Conservation (phyloP, 2,329 filamentous ascomycete genomes). For the Ascomycota sp. region DNA sequence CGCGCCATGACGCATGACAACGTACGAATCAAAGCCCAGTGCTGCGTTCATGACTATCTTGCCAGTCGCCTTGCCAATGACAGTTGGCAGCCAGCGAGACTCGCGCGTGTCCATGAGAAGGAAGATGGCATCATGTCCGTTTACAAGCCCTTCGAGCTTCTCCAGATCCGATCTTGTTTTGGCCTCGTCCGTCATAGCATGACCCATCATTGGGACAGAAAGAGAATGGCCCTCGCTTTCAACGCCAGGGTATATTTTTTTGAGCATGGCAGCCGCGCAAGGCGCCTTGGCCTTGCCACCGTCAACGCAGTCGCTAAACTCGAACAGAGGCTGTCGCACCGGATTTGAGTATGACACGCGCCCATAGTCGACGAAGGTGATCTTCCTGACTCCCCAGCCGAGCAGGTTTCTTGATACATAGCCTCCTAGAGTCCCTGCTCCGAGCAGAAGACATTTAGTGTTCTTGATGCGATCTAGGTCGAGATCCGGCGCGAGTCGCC, state of each 20-base stretch:
- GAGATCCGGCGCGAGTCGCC: constrained; percentile 76
- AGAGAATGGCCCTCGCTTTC: constrained; percentile 60
- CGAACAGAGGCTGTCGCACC: constrained; percentile 79
- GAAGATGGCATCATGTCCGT: constrained; percentile 78
- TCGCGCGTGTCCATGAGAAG: constrained; percentile 94
- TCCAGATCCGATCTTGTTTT: constrained; percentile 54
- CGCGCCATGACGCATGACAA: constrained; percentile 87
- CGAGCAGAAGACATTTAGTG: constrained; percentile 73
- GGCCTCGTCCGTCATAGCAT: constrained; percentile 54
- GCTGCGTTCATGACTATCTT: constrained; percentile 97
- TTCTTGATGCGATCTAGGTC: constrained; percentile 74
- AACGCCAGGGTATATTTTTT: constrained; percentile 75
- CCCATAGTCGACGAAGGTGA: constrained; percentile 89
- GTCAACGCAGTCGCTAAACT: constrained; percentile 67
- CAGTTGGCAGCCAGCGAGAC: constrained; percentile 80
- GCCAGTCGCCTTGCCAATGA: constrained; percentile 79
- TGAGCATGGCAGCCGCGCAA: constrained; percentile 57
- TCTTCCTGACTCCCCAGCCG: constrained; percentile 87
- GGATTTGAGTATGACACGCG: constrained; percentile 90
- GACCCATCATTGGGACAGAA: constrained; percentile 85
- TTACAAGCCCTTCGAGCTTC: constrained; percentile 48
- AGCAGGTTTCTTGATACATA: constrained; percentile 83
- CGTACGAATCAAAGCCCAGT: constrained; percentile 85
- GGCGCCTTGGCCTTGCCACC: constrained; percentile 69
- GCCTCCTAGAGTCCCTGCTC: constrained; percentile 77